Evolutionary conservation across 2,329 filamentous ascomycete genomes (phyloP), one percentile per base, ranked within the genome.

Genomic region (Zymoseptoria ardabiliae): DNA sequence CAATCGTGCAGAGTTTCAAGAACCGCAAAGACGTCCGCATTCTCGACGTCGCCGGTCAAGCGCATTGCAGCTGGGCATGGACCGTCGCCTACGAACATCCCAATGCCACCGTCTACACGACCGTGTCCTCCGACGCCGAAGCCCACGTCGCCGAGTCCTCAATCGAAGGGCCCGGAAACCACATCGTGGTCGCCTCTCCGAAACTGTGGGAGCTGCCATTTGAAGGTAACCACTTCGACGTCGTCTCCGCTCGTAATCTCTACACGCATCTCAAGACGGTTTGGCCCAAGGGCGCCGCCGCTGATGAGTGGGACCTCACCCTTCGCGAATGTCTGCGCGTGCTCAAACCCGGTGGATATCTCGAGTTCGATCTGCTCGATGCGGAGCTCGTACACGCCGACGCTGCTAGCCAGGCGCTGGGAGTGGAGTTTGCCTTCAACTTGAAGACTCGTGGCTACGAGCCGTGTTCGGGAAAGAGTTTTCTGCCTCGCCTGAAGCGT

Each of bases 1-100:
- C 81, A 54, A 79, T 80, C 56, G 70, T 77, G 71, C 54, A 72
- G 65, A 68, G 69, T 25, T 71, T 73, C 64, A 70, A 68, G 52
- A 55, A 58, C 23, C 65, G 66, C 48, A 61, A 63, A 59, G 81
- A 85, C 22, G 77, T 85, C 3, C 81, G 88, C 35, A 87, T 97
- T 59, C 82, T 97, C 23, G 93, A 97, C 71, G 85, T 97, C 35
- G 91, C 90, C 54, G 92, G 92, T 51, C 87, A 93, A 71, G 82
- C 88, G 0, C 85, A 89, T 13, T 93, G 91, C 71, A 91, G 96
- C 74, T 99, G 94, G 94, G 93, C 90, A 21, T 99, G 94, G 94
- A 87, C 94, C 71, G 89, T 91, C 59, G 91, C 94, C 0, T 81
- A 89, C 54, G 88, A 93, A 72, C 94, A 92, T 74, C 90, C 90